phyloP scores from a whole-genome alignment of 202 grass and related monocot genomes.

The Eragrostis tef region DNA sequence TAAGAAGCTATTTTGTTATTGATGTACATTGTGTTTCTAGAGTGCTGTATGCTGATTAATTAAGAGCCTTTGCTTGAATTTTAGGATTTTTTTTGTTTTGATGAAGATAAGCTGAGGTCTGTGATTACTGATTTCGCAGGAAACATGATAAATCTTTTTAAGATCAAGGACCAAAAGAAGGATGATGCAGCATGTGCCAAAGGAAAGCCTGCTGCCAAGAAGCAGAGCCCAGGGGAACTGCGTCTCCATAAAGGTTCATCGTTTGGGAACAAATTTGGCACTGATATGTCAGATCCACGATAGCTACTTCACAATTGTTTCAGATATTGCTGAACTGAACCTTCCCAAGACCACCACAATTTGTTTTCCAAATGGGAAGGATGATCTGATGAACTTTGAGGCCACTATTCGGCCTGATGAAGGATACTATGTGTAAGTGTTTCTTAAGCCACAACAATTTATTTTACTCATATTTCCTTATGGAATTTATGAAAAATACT shows the following conservation, averaged over 20 bases:
- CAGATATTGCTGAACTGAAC: constrained; percentile 75
- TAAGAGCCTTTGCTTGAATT: background rate
- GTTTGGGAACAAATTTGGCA: background rate
- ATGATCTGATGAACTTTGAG: constrained; percentile 82
- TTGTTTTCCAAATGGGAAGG: constrained; percentile 67
- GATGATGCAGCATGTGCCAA: constrained; percentile 59
- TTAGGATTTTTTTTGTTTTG: no score
- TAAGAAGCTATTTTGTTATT: background rate
- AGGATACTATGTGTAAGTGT: constrained; percentile 69
- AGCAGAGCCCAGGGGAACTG: constrained; percentile 76
- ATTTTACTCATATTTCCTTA: background rate
- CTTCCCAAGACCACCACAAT: constrained; percentile 66
- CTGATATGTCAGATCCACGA: background rate
- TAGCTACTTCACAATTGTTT: constrained; percentile 17
- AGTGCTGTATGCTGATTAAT: background rate
- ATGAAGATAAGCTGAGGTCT: background rate
- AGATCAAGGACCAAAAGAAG: constrained; percentile 79
- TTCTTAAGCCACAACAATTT: background rate
- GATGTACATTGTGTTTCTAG: background rate
- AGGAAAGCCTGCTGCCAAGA: constrained; percentile 65
- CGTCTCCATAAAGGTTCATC: constrained; percentile 79
- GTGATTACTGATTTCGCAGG: constrained; percentile 32
- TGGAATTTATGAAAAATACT: background rate
- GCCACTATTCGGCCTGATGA: constrained; percentile 63
- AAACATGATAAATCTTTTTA: constrained; percentile 87